Base-by-base conservation (phyloP, 495 filamentous ascomycete species). In the Margaritispora aquatica region DNA sequence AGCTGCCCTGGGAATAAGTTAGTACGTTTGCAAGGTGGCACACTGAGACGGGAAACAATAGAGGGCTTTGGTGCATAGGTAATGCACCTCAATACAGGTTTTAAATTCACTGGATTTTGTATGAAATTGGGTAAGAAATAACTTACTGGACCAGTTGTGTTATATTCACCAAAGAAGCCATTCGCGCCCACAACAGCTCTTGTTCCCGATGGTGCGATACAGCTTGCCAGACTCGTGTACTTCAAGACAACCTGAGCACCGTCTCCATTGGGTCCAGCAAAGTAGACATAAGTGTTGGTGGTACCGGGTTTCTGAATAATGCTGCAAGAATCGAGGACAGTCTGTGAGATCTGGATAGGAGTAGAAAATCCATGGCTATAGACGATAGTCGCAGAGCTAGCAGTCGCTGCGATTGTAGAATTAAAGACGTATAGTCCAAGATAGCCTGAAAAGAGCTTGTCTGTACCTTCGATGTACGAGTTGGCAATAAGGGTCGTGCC, bases 401-500 rank as follows among this genome's bases (percentile, higher is more conserved):
- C 34, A 8, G 54, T 57, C 1, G 54, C 54, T 41, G 41, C 54
- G 26, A 57, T 41, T 9, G 41, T 48, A 47, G 54, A 41, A 9
- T 38, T 38, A 24, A 57, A 57, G 4, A 57, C 21, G 22, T 57
- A 57, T 22, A 57, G 11, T 4, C 54, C 54, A 2, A 57, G 34
- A 23, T 57, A 57, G 7, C 54, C 54, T 27, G 10, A 46, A 36
- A 57, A 27, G 23, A 57, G 29, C 36, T 57, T 57, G 54, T 57
- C 54, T n/a, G 34, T 47, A 15, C 54, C 54, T 27, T 57, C 54
- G 17, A 57, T 48, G 24, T 57, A 57, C 13, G 54, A 57, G 26
- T 57, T 57, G 13, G 54, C 34, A n/a, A 57, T 57, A 20, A 57
- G 38, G 4, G 54, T 57, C n/a, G 36, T 57, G 2, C 54, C 54